Evolutionary conservation across 495 filamentous ascomycete species (phyloP), one percentile per base, ranked within the genome.

Genomic region (Neurospora cerealis): DNA sequence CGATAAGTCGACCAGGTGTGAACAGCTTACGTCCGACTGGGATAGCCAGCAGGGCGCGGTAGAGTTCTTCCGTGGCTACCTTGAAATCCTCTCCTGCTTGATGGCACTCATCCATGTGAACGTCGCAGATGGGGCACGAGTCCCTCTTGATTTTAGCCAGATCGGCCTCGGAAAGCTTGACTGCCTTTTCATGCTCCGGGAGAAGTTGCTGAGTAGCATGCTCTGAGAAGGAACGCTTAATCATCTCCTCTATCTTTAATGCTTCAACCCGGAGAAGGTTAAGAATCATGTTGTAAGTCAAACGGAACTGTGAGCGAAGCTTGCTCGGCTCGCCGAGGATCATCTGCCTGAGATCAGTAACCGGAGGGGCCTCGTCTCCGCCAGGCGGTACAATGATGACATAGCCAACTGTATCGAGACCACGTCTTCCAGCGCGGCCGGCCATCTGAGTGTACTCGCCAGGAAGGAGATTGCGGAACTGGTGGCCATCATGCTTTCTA

Each of bases 401-500:
- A 73, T 91, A 95, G 5, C 96, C 96, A 42, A 97, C 93, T 1
- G 90, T 88, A 78, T 99, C 96, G 69, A 98, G 88, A 76, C 96
- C 96, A 85, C 96, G 89, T 76, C 96, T 91, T 69, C 96, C 96
- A 75, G 96, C 96, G 84, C 96, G 88, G 28, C 96, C 96, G 39
- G 96, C 95, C 96, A 99, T 99, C 76, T 99, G 96, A 15, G 96
- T 99, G 80, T 98, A 98, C 80, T 99, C 96, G 9, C 96, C 96
- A 1, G 96, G 95, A 3, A 95, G 85, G 3, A 99, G 87, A 80
- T 98, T 95, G 76, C 96, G 88, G 86, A 98, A 98, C 13, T 85
- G 83, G 78, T 94, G 92, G 42, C 95, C 96, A 79, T 98, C 96
- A 75, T 97, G 94, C 79, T 99, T 99, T 70, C 96, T 89, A 82